A percentile compares a stretch with the other conserved stretches of the same genome.
Conservation (phyloP, 495 filamentous ascomycete species). For the Aspergillus steynii region DNA sequence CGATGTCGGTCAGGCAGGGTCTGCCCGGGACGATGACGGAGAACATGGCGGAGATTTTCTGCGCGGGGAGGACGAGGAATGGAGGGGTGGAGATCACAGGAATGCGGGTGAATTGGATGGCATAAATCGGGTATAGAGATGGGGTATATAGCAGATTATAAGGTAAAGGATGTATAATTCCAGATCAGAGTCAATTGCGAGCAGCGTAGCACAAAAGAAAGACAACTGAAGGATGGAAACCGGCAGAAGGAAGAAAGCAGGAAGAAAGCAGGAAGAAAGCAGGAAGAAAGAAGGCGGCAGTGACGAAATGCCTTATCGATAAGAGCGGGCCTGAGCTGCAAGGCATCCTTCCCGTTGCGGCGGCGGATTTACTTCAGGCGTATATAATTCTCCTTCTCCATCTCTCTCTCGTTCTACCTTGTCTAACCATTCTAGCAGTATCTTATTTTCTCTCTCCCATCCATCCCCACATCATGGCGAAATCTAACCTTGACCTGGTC, state of each 20-base stretch:
- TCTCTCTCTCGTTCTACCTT: no score
- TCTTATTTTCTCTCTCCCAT: background rate
- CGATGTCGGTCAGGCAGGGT: slow-evolving; percentile 62
- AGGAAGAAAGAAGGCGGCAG: background rate
- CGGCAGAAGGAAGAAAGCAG: slow-evolving; percentile 16
- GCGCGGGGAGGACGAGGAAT: background rate
- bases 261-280: no score
- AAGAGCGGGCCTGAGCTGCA: slow-evolving; percentile 16
- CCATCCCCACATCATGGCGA: slow-evolving; percentile 34
- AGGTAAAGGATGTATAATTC: background rate
- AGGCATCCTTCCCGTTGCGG: background rate
- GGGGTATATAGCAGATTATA: background rate
- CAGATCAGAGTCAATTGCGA: background rate
- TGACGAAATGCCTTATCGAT: slow-evolving; percentile 38
- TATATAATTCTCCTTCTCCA: background rate
- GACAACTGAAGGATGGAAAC: slow-evolving; percentile 21
- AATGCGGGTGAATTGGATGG: background rate
- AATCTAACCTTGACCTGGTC: slow-evolving; percentile 55
- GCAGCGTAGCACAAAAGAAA: background rate
- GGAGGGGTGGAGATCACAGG: background rate
- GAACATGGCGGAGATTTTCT: slow-evolving; percentile 43
- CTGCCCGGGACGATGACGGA: slow-evolving; percentile 57
- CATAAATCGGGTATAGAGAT: background rate
- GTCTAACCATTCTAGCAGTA: background rate
- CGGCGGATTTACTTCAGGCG: background rate